Percentiles rank a stretch among this genome's conserved stretches.
These are phyloP conservation scores for Ramularia collo-cygni DNA, from an alignment of 2,329 filamentous ascomycete genomes.

Conservation along the genomic window DNA sequence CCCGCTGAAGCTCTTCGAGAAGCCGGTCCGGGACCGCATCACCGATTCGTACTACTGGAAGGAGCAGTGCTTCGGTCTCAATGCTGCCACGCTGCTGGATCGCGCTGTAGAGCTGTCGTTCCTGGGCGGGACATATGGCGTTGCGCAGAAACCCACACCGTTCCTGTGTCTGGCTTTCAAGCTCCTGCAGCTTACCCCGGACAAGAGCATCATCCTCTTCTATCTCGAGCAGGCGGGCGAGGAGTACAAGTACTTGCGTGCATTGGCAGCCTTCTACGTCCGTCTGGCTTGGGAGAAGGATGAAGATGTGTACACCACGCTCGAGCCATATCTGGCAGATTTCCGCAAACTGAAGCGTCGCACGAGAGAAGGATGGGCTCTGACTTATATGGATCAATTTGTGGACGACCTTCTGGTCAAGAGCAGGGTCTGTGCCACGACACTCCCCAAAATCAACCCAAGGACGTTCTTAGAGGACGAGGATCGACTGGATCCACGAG, in stretches of 20 bases:
- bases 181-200: conserved; percentile 78
- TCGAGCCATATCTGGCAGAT: conserved; percentile 81
- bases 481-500: conserved; percentile 75
- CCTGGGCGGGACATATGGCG: conserved; percentile 82
- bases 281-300: conserved; percentile 77
- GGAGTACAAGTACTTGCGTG: conserved; percentile 71
- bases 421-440: conserved; percentile 85
- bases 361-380: conserved; percentile 62
- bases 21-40: conserved; percentile 90
- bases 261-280: conserved; percentile 88
- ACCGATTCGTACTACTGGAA: conserved; percentile 97
- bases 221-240: conserved; percentile 73
- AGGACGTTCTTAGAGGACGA: conserved; percentile 79
- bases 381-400: conserved; percentile 87
- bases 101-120: conserved; percentile 78
- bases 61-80: conserved; percentile 95
- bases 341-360: conserved; percentile 74
- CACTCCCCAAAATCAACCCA: conserved; percentile 82
- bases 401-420: conserved; percentile 86
- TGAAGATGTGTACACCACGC: conserved; percentile 67
- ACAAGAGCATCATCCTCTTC: conserved; percentile 68
- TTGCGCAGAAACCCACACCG: conserved; percentile 76
- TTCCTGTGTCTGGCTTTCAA: conserved; percentile 96
- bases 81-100: conserved; percentile 73
- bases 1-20: conserved; percentile 92